phyloP scores from a whole-genome alignment of 345 rosid species.

The Sonneratia alba region DNA sequence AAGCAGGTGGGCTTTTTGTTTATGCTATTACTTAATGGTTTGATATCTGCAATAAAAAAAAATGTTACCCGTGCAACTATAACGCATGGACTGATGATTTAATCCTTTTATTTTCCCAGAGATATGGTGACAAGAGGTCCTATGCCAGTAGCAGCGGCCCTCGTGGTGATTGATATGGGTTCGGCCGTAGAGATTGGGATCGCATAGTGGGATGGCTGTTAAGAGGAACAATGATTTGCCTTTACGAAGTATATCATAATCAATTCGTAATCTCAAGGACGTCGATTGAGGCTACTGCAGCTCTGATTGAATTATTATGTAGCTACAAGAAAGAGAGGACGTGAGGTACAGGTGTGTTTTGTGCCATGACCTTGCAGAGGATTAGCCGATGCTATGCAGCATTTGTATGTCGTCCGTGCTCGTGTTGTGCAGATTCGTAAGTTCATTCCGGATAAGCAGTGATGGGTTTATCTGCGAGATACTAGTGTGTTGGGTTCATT shows the following conservation, averaged over 20 bases:
- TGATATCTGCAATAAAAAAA: neutral
- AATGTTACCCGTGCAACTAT: neutral
- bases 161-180: conserved; percentile 41
- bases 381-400: neutral
- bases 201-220: conserved; percentile 1
- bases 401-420: neutral
- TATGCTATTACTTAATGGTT: neutral
- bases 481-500: neutral
- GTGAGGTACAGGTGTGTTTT: neutral
- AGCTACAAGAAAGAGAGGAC: neutral
- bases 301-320: neutral
- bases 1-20: conserved; percentile 42
- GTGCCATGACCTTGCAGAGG: neutral
- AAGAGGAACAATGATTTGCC: neutral
- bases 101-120: conserved; percentile 15
- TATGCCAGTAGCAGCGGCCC: conserved; percentile 45
- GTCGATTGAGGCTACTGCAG: conserved; percentile 4
- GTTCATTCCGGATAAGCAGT: neutral
- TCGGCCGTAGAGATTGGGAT: neutral
- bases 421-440: neutral
- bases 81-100: neutral
- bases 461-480: neutral
- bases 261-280: conserved; percentile 19
- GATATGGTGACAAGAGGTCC: conserved; percentile 43
- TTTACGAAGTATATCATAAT: conserved; percentile 18